Percentiles rank a stretch among this genome's conserved stretches.
These are phyloP conservation scores for Fusarium nurragi DNA, from an alignment of 2,329 filamentous ascomycete species.

Conservation along the genomic window DNA sequence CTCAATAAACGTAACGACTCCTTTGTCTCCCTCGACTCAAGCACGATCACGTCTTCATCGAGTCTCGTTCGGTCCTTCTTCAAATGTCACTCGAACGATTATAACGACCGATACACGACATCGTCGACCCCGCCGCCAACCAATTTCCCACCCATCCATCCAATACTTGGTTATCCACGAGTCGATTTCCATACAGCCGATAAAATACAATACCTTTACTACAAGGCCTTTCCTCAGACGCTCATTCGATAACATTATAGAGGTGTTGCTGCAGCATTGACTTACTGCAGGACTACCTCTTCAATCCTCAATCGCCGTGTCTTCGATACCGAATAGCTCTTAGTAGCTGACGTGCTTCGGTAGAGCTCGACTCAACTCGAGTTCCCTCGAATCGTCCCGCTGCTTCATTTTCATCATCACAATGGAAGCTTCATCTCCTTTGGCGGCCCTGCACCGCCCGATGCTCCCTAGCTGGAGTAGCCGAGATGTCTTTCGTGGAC, in stretches of 20 bases:
- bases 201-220: slow-evolving; percentile 9
- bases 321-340: slow-evolving; percentile 41
- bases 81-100: slow-evolving; percentile 49
- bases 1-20: slow-evolving; percentile 31
- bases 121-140: slow-evolving; percentile 41
- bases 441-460: slow-evolving; percentile 88
- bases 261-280: slow-evolving; percentile 48
- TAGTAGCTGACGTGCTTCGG: slow-evolving; percentile 33
- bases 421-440: slow-evolving; percentile 94
- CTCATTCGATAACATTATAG: slow-evolving; percentile 29
- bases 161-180: slow-evolving; percentile 23
- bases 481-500: slow-evolving; percentile 63
- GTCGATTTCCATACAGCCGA: slow-evolving; percentile 19
- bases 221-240: slow-evolving; percentile 14
- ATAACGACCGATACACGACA: slow-evolving; percentile 46
- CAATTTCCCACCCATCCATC: slow-evolving; percentile 30
- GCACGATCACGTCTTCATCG: slow-evolving; percentile 34
- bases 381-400: slow-evolving; percentile 32
- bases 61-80: slow-evolving; percentile 36
- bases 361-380: slow-evolving; percentile 31
- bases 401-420: slow-evolving; percentile 39
- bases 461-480: slow-evolving; percentile 68
- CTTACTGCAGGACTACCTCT: slow-evolving; percentile 44
- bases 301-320: slow-evolving; percentile 33
- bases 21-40: slow-evolving; percentile 15